Conservation (phyloP, 768 basidiomycete species). For the Amanita muscaria region DNA sequence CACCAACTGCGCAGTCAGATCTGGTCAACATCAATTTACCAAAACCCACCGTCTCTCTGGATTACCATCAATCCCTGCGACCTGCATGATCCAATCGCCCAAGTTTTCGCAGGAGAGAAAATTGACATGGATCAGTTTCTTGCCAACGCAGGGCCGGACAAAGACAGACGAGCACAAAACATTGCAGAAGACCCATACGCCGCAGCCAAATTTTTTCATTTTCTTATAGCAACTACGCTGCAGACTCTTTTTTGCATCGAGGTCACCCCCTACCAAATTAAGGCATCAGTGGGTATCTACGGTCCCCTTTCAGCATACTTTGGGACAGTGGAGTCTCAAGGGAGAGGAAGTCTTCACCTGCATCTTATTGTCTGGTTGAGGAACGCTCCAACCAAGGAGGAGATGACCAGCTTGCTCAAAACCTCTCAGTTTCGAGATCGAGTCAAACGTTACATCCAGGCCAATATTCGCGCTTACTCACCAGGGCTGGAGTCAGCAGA, state of each 20-base stretch:
- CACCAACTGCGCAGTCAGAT: not conserved
- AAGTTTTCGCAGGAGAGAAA: conserved; percentile 1
- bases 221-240: not conserved
- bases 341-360: conserved; percentile 27
- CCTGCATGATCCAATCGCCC: conserved; percentile 6
- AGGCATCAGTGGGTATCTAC: conserved; percentile 6
- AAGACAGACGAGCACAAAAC: not conserved
- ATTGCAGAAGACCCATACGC: conserved; percentile 3
- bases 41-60: not conserved
- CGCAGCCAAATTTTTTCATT: conserved; percentile 1
- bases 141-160: not conserved
- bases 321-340: conserved; percentile 31
- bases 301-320: conserved; percentile 10
- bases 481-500: conserved; percentile 21
- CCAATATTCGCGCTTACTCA: conserved; percentile 24
- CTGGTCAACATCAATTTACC: not conserved
- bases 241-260: not conserved
- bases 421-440: conserved; percentile 19
- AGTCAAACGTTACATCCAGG: conserved; percentile 21
- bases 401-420: conserved; percentile 19
- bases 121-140: not conserved
- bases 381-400: conserved; percentile 20
- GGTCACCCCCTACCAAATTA: conserved; percentile 13
- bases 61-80: conserved; percentile 4
- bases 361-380: conserved; percentile 28